Evolutionary conservation across 352 stramenopile genomes (phyloP).

Genomic region (Plasmopara halstedii): DNA sequence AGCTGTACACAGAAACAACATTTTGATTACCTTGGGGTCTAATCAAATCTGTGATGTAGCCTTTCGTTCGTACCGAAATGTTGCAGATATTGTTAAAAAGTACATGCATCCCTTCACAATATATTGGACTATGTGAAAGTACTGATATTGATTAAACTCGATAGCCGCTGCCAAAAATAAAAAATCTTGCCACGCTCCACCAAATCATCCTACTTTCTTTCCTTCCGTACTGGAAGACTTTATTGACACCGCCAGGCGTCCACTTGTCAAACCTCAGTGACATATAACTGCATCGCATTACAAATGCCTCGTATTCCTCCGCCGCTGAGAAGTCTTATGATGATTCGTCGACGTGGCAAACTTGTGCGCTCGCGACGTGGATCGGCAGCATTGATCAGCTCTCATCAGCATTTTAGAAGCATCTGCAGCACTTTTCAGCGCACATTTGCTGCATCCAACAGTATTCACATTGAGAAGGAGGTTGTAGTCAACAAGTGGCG

Average conservation of each 20-base stretch:
- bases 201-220: conserved; percentile 6
- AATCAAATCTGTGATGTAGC: no score
- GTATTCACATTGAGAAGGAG: conserved; percentile 10
- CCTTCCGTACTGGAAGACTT: conserved; percentile 7
- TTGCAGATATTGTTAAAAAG: no score
- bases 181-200: conserved; percentile 6
- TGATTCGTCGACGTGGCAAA: conserved; percentile 14
- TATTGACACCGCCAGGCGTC: conserved; percentile 6
- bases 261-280: conserved; percentile 1
- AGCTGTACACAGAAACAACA: no score
- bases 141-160: no score
- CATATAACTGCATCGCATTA: neutral
- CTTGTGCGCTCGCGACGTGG: neutral
- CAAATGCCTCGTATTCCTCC: conserved; percentile 15
- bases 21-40: no score
- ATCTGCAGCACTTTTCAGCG: conserved; percentile 4
- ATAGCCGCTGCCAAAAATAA: conserved; percentile 4
- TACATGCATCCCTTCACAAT: no score
- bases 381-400: neutral
- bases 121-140: no score
- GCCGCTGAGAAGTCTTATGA: conserved; percentile 12
- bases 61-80: no score
- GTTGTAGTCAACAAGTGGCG: neutral
- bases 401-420: conserved; percentile 1
- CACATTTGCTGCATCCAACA: neutral